Base-by-base conservation (phyloP, 768 basidiomycete genomes). In the Auriscalpium vulgare region DNA sequence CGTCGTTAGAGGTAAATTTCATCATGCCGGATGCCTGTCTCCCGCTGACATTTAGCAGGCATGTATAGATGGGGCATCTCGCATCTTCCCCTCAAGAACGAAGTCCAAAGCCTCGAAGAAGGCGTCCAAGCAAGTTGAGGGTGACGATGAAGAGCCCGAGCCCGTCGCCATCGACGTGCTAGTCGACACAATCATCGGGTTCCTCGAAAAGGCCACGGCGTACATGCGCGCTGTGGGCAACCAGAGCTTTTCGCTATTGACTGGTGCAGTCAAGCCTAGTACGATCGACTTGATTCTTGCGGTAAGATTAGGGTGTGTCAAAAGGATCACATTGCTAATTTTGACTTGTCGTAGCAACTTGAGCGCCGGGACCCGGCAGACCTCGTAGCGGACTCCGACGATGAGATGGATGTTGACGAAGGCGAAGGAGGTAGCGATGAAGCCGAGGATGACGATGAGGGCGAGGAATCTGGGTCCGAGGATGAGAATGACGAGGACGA, bases 181-280 rank as follows among this genome's bases (percentile, higher is more conserved):
- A 43, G 84, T 95, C 37, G 94, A 97, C 66, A 78, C 80, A n/a
- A 82, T 97, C 50, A 90, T 99, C 49, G 91, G 91, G 7, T 87
- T 90, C 65, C 71, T 99, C 38, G 93, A 97, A 67, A 81, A 87
- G 56, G 84, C 86, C 2, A 88, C 85, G 5, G 81, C 84, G 43
- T 95, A 88, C 67, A 77, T 88, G 71, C 84, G 92, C 36, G 81
- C 83, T 2, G 74, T 92, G 23, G 88, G 87, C 7, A 93, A 87
- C 51, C 82, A 89, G 62, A 84, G 83, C 7, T 95, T 97, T 65
- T 79, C 82, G 13, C 74, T 88, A 50, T 71, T 95, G 23, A 84
- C 88, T 21, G 75, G 80, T 16, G 75, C 78, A 5, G 82, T 87
- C 37, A 78, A 82, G 56, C 79, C 78, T 51, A 82, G 83, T 34